Conservation (phyloP, 768 basidiomycete species). For the Pleurotus cornucopiae region DNA sequence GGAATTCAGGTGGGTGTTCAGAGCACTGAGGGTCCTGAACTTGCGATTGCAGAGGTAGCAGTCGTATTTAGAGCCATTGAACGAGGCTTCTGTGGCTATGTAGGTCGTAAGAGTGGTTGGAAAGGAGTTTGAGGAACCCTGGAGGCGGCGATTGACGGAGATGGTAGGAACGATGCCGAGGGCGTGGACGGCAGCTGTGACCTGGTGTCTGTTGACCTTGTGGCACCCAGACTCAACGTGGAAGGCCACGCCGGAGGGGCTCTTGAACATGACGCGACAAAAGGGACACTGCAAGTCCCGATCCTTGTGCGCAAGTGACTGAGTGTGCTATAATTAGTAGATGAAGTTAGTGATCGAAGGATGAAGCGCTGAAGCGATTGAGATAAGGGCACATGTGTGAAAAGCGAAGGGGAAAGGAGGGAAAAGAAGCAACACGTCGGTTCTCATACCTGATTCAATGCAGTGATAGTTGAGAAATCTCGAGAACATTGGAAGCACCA, state of each 20-base stretch:
- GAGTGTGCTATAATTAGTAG: slow-evolving; percentile 18
- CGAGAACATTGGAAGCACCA: slow-evolving; percentile 30
- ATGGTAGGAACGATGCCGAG: slow-evolving; percentile 31
- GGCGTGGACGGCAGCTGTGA: slow-evolving; percentile 28
- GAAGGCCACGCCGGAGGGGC: slow-evolving; percentile 29
- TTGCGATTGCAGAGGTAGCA: slow-evolving; percentile 35
- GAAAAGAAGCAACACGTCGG: background rate
- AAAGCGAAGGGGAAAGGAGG: background rate
- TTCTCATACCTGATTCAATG: slow-evolving; percentile 18
- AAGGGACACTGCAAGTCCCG: slow-evolving; percentile 26
- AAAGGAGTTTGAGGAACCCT: slow-evolving; percentile 5
- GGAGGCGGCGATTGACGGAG: slow-evolving; percentile 25
- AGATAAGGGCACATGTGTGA: too few species aligned
- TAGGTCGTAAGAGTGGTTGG: slow-evolving; percentile 16
- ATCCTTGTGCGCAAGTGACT: slow-evolving; percentile 21
- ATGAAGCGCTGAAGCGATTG: too few species aligned
- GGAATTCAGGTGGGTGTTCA: slow-evolving; percentile 33
- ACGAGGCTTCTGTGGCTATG: slow-evolving; percentile 29
- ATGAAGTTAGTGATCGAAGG: background rate
- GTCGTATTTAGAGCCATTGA: slow-evolving; percentile 36
- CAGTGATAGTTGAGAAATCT: slow-evolving; percentile 18
- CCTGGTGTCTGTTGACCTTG: slow-evolving; percentile 29
- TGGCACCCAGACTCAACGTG: slow-evolving; percentile 40
- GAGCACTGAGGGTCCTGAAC: slow-evolving; percentile 23
- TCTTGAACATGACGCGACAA: slow-evolving; percentile 27